Percentiles rank a stretch among this genome's conserved stretches.
phyloP scores from a whole-genome alignment of 129 eudicot species.

The Erigeron canadensis region DNA sequence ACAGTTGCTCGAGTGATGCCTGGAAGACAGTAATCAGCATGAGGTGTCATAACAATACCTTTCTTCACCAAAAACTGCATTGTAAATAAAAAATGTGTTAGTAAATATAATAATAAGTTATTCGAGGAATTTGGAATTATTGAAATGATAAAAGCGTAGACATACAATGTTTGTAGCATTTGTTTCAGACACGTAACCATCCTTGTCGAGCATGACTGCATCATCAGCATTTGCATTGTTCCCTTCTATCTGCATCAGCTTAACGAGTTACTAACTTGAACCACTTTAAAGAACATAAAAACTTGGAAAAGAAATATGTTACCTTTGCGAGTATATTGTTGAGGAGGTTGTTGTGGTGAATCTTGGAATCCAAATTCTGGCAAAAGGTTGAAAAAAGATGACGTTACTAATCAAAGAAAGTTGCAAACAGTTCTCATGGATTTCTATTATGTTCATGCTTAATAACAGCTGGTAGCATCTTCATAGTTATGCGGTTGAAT shows the following conservation, averaged over 20 bases:
- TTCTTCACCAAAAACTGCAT: conserved; percentile 92
- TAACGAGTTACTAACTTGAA: conserved; percentile 15
- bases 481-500: background rate
- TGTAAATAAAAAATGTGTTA: background rate
- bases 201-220: conserved; percentile 98
- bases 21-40: conserved; percentile 99
- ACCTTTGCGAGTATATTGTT: conserved; percentile 98
- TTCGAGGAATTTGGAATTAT: background rate
- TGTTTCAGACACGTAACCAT: conserved; percentile 99
- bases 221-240: conserved; percentile 94
- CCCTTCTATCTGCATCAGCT: conserved; percentile 86
- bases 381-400: conserved; percentile 18
- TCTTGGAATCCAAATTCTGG: conserved; percentile 98
- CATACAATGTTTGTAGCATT: conserved; percentile 95
- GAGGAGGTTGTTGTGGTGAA: conserved; percentile 97
- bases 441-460: background rate
- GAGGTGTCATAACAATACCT: conserved; percentile 84
- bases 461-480: background rate
- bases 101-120: background rate
- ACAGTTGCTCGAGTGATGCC: conserved; percentile 98
- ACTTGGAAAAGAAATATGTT: conserved; percentile 7
- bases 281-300: background rate
- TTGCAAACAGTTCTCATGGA: background rate
- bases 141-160: background rate
- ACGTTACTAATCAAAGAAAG: conserved; percentile 8